Base-by-base conservation (phyloP, 345 rosid genomes). In the Ceriops tagal region DNA sequence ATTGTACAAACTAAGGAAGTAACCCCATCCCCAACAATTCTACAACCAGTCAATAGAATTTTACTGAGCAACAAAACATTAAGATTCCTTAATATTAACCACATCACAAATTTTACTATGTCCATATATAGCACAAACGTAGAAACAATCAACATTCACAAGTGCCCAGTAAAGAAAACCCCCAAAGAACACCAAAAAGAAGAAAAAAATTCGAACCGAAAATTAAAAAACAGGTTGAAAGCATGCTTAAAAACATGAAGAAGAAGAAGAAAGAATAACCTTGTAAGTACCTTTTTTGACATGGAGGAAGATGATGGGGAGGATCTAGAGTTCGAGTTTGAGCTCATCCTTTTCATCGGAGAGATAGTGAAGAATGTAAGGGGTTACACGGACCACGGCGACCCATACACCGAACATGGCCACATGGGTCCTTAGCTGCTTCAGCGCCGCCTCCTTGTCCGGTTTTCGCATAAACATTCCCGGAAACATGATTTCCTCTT, bases 381-480 rank as follows among this genome's bases (percentile, higher is more conserved):
- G 98, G 63, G 87, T 74, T 69, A 79, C 79, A 0, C 97, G 97
- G 62, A 89, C 35, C 53, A 73, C 84, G 6, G 81, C 87, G 61
- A 79, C 87, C 92, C 89, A 91, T 37, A 67, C 76, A 16, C 86
- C 85, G 77, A 93, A 93, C 77, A 89, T 69, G 24, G 83, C 82
- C 7, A 52, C 87, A 46, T 93, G 93, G 1, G 70, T 16, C 73
- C 75, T 80, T 7, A 90, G 80, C 90, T 92, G 84, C 85, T 86
- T 92, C 85, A 90, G 78, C 61, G 96, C 98, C 76, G 57, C 89
- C 47, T 80, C 88, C 83, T 91, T 91, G 82, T 89, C 93, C 30
- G 96, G 96, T 73, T 93, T 89, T 22, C 82, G 73, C 91, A 82
- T 72, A 63, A 93, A 86, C 93, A 89, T 86, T 26, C 89, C 92